Conservation (phyloP, 2,329 filamentous ascomycete species). For the Periglandula ipomoeae region DNA sequence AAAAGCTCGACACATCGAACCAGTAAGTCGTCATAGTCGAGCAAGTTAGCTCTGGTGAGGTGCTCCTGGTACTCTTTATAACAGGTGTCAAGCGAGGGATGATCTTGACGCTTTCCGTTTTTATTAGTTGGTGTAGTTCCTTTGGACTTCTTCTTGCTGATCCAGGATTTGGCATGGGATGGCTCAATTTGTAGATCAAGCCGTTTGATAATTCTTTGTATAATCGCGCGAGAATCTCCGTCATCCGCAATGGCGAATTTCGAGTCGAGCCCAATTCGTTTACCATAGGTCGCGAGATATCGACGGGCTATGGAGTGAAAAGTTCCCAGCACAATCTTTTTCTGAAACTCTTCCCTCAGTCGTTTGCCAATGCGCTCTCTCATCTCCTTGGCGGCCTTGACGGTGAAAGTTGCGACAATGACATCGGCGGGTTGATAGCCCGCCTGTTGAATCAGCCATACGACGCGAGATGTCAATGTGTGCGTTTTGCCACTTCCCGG, state of each 20-base stretch:
- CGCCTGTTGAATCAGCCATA: slow-evolving; percentile 69
- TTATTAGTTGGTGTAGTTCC: slow-evolving; percentile 37
- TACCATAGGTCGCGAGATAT: slow-evolving; percentile 76
- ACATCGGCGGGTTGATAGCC: slow-evolving; percentile 75
- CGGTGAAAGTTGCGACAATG: slow-evolving; percentile 93
- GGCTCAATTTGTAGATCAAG: slow-evolving; percentile 60
- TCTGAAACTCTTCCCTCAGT: slow-evolving; percentile 69
- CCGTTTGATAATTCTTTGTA: slow-evolving; percentile 77
- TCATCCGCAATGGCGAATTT: slow-evolving; percentile 90
- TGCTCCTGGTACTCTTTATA: slow-evolving; percentile 73
- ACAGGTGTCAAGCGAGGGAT: slow-evolving; percentile 54
- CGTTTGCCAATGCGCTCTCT: slow-evolving; percentile 72
- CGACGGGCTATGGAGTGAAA: slow-evolving; percentile 89
- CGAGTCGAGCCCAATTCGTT: slow-evolving; percentile 69
- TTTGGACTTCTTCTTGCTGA: slow-evolving; percentile 58
- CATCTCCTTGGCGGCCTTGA: slow-evolving; percentile 93
- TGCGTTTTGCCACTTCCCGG: slow-evolving; percentile 84
- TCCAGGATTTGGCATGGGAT: slow-evolving; percentile 61
- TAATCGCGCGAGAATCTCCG: slow-evolving; percentile 67
- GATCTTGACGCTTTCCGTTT: slow-evolving; percentile 28
- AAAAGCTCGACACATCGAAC: slow-evolving; percentile 76
- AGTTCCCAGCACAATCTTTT: slow-evolving; percentile 75
- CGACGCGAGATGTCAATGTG: slow-evolving; percentile 84
- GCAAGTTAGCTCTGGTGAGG: slow-evolving; percentile 64
- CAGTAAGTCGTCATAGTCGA: slow-evolving; percentile 92